Evolutionary conservation across 257 asterid genomes (phyloP).

Genomic region (Vinca minor): DNA sequence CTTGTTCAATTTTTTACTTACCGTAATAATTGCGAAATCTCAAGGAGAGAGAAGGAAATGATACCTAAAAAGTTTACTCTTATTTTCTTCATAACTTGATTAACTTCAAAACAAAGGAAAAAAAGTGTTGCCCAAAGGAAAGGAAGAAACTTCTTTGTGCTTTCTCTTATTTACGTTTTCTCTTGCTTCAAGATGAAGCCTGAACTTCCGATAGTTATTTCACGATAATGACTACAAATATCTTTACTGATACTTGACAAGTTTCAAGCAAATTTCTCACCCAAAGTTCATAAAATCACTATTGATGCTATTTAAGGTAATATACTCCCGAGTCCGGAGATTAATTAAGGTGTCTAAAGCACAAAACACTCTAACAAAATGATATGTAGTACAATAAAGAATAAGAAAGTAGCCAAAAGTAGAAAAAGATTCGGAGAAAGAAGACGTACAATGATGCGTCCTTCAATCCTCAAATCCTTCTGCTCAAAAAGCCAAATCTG

Average conservation of each 20-base stretch:
- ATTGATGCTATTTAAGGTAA: not conserved
- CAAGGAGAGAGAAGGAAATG: not conserved
- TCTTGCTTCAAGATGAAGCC: not conserved
- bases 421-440: not conserved
- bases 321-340: not conserved
- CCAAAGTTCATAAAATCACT: not conserved
- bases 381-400: not conserved
- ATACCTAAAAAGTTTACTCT: not conserved
- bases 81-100: not conserved
- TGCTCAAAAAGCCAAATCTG: conserved; percentile 63
- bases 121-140: not conserved
- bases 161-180: not conserved
- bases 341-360: not conserved
- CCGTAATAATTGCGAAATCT: not conserved
- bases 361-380: not conserved
- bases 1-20: not conserved
- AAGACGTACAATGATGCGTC: conserved; percentile 45
- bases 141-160: not conserved
- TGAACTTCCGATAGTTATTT: not conserved
- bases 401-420: not conserved
- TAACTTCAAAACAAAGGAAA: not conserved
- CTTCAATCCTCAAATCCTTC: conserved; percentile 56
- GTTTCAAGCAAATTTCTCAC: not conserved
- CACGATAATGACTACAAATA: no score
- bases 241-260: not conserved